Evolutionary conservation across 2,329 filamentous ascomycete genomes (phyloP).

Genomic region (Amauroascus niger): DNA sequence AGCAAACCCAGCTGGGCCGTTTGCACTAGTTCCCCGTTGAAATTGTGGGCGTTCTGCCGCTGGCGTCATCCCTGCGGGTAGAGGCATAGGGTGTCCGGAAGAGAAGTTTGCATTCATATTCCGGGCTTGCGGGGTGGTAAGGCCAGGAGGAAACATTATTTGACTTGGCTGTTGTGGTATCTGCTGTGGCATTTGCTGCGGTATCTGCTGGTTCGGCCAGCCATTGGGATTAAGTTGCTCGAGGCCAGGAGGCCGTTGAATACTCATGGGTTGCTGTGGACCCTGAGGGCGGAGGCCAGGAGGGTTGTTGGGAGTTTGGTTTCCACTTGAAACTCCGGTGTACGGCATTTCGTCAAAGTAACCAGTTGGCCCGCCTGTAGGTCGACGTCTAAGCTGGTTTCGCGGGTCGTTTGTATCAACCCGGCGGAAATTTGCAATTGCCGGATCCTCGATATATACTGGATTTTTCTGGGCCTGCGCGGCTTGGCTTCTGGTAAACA

Average conservation of each 20-base stretch:
- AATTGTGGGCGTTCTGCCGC: conserved; percentile 31
- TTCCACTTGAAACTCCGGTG: conserved; percentile 24
- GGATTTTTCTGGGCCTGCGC: conserved; percentile 30
- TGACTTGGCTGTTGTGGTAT: conserved; percentile 26
- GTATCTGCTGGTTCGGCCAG: conserved; percentile 31
- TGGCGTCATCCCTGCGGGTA: conserved; percentile 28
- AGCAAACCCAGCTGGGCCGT: conserved; percentile 24
- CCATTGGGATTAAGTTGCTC: conserved; percentile 35
- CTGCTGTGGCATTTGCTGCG: conserved; percentile 31
- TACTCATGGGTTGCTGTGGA: conserved; percentile 30
- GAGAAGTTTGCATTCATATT: conserved; percentile 33
- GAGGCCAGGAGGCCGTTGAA: conserved; percentile 38
- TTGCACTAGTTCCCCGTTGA: conserved; percentile 26
- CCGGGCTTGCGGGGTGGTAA: conserved; percentile 27
- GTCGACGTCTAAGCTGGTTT: conserved; percentile 31
- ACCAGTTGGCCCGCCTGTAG: conserved; percentile 31
- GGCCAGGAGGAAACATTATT: conserved; percentile 33
- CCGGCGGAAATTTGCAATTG: conserved; percentile 35
- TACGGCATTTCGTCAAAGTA: conserved; percentile 37
- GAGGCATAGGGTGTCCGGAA: conserved; percentile 27
- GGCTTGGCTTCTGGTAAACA: conserved; percentile 26
- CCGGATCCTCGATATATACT: conserved; percentile 36
- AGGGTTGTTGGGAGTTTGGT: conserved; percentile 29
- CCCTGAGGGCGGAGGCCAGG: conserved; percentile 29
- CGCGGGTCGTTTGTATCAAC: conserved; percentile 25